Base-by-base conservation (phyloP, 2,329 filamentous ascomycete genomes). In the Byssothecium circinans region DNA sequence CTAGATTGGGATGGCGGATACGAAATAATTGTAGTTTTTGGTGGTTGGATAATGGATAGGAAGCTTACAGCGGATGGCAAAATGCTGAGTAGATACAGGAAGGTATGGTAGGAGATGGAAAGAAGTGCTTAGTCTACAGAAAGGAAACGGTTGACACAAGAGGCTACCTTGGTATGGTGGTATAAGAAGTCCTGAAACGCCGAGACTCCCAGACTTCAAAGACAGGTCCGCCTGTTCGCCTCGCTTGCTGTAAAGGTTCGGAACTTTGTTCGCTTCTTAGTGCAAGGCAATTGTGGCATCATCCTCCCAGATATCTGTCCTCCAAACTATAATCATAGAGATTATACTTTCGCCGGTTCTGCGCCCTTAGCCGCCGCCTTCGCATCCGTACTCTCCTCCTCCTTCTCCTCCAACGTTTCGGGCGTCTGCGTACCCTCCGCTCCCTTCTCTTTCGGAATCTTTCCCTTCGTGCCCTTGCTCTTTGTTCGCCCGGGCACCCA, bases 401-500 rank as follows among this genome's bases (percentile, higher is more conserved):
- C 39, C 15, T 42, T 20, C 18, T 37, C 17, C 35, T 22, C 22
- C 15, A 20, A 11, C 35, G 18, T 37, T 7, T 37, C 35, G n/a
- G 18, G 38, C 32, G n/a, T 49, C 47, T 25, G 46, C 42, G 2
- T 41, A 42, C 8, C 46, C 55, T 6, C 32, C 43, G 22, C 33
- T 36, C 62, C 58, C 46, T 62, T 58, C 36, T 47, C 47, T 17
- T 53, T 64, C 11, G 38, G 47, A 17, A 50, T 55, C 45, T 54
- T 41, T 2, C 58, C 60, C 34, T 57, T 60, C 4, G 27, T 41
- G 7, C 58, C 50, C 45, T 60, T 64, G 14, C 61, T 69, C 49
- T 56, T 64, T 22, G 57, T 62, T 19, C 58, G 45, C 33, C 56
- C 25, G 15, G 59, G 35, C 2, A 64, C 60, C 65, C 61, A 68